Conservation (phyloP, 1,284 basidiomycete genomes). For the Ustanciosporium gigantosporum region DNA sequence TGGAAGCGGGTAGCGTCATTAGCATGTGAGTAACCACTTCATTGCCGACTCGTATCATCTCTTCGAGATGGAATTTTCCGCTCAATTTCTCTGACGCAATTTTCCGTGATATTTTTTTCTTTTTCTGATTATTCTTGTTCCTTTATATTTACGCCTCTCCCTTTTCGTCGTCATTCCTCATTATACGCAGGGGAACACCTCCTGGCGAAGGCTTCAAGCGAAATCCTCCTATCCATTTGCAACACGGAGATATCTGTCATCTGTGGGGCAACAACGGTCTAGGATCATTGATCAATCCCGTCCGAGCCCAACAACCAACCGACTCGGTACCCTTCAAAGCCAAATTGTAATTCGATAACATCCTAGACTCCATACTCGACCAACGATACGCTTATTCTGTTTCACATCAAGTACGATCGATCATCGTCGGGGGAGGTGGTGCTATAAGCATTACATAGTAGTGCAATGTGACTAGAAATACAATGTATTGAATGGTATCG, state of each 20-base stretch:
- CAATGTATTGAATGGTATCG: too few relatives aligned
- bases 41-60: not conserved
- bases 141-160: too few relatives aligned
- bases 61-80: conserved; percentile 66
- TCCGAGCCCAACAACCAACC: conserved; percentile 2
- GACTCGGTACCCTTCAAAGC: conserved; percentile 1
- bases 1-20: conserved; percentile 78
- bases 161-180: too few relatives aligned
- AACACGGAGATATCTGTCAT: conserved; percentile 73
- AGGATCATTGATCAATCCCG: conserved; percentile 24
- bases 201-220: conserved; percentile 74
- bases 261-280: conserved; percentile 20
- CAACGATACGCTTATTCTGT: too few relatives aligned
- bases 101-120: not conserved
- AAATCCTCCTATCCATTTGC: conserved; percentile 72
- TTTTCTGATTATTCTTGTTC: not conserved
- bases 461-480: too few relatives aligned
- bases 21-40: conserved; percentile 67
- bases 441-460: too few relatives aligned
- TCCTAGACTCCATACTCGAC: too few relatives aligned
- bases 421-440: too few relatives aligned
- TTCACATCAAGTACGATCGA: too few relatives aligned
- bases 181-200: conserved; percentile 29
- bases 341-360: not conserved
- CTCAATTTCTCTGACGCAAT: not conserved